phyloP scores from a whole-genome alignment of 1,284 basidiomycete genomes.

The Pseudozyma sp. region DNA sequence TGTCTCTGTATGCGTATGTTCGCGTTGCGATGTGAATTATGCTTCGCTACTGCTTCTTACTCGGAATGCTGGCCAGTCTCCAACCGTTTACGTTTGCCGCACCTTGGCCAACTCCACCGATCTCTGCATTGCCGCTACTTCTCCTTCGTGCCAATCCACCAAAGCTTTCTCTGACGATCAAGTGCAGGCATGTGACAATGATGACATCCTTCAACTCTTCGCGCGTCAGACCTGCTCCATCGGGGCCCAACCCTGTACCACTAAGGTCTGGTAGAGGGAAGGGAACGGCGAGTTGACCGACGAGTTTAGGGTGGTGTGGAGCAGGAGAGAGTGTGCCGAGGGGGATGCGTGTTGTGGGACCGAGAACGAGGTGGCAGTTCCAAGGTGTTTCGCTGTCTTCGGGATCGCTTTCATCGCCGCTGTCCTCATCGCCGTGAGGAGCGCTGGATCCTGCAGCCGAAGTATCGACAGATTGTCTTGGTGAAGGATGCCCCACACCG shows the following conservation, averaged over 20 bases:
- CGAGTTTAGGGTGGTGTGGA: slow-evolving; percentile 94
- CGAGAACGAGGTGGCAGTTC: slow-evolving; percentile 76
- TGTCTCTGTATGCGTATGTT: too few relatives aligned
- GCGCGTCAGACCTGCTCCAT: slow-evolving; percentile 73
- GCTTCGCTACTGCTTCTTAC: slow-evolving; percentile 15
- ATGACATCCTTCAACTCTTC: slow-evolving; percentile 96
- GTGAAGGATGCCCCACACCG: slow-evolving; percentile 20
- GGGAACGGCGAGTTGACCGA: slow-evolving; percentile 88
- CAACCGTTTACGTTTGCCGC: slow-evolving; percentile 34
- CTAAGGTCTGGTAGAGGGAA: slow-evolving; percentile 75
- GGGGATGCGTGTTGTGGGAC: slow-evolving; percentile 62
- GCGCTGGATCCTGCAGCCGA: slow-evolving; percentile 38
- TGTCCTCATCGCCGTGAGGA: slow-evolving; percentile 36
- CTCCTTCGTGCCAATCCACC: slow-evolving; percentile 78
- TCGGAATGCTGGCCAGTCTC: slow-evolving; percentile 44
- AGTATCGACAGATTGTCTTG: slow-evolving; percentile 39
- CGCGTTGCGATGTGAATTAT: too few relatives aligned
- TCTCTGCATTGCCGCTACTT: slow-evolving; percentile 72
- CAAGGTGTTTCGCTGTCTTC: slow-evolving; percentile 96
- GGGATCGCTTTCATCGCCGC: slow-evolving; percentile 75
- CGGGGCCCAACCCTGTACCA: slow-evolving; percentile 54
- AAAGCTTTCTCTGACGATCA: slow-evolving; percentile 90
- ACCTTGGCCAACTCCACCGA: neutral
- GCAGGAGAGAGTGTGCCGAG: slow-evolving; percentile 78
- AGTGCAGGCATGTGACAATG: slow-evolving; percentile 87